Evolutionary conservation across 805 yeast genomes (phyloP).

Genomic region (Grigorovia jiainica): DNA sequence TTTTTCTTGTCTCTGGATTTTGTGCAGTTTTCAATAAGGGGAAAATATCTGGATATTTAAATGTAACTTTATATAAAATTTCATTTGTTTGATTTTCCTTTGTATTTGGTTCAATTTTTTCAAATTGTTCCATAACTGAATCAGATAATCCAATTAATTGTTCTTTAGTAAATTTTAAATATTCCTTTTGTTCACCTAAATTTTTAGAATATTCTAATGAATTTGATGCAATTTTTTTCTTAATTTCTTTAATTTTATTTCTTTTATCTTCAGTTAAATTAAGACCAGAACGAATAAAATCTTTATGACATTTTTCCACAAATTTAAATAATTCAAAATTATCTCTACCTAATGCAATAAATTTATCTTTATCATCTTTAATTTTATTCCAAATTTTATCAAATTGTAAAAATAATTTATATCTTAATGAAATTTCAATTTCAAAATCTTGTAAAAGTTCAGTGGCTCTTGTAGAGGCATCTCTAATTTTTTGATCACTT

Average conservation of each 20-base stretch:
- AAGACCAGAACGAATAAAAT: conserved; percentile 61
- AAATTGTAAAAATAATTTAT: conserved; percentile 54
- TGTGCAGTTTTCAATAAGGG: conserved; percentile 72
- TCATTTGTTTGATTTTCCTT: conserved; percentile 34
- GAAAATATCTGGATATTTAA: conserved; percentile 69
- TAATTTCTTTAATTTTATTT: conserved; percentile 45
- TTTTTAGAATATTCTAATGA: conserved; percentile 52
- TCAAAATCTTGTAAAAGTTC: conserved; percentile 44
- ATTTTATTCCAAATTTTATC: conserved; percentile 39
- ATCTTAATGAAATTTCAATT: conserved; percentile 58
- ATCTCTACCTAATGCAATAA: conserved; percentile 5
- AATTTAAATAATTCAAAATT: conserved; percentile 49
- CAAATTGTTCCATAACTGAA: conserved; percentile 50
- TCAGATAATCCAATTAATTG: conserved; percentile 70
- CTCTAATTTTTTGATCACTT: conserved; percentile 51
- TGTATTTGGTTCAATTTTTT: conserved; percentile 26
- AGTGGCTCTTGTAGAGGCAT: conserved; percentile 59
- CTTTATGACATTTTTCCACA: conserved; percentile 46
- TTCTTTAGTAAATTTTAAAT: conserved; percentile 46
- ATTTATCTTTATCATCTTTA: conserved; percentile 17
- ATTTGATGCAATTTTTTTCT: conserved; percentile 49
- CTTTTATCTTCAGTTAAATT: conserved; percentile 48
- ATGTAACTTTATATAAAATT: conserved; percentile 54
- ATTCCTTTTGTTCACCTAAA: conserved; percentile 62
- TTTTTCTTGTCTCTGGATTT: conserved; percentile 52